These are phyloP conservation scores for Coemansia sp. DNA, from an alignment of 192 early-diverging fungal genomes.

Conservation along the genomic window DNA sequence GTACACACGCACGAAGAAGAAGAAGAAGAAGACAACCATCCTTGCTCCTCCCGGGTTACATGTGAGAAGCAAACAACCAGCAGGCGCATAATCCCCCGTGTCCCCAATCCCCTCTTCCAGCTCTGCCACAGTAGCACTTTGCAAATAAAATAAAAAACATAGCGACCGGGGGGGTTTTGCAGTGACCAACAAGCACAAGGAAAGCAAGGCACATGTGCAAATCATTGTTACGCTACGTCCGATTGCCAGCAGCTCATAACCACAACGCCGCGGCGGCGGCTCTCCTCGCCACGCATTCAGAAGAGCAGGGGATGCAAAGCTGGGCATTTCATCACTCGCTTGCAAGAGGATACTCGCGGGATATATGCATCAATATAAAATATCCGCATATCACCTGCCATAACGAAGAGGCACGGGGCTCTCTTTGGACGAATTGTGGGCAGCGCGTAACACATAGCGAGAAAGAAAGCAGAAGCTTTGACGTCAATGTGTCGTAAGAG, in stretches of 20 bases:
- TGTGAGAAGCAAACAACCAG: background rate
- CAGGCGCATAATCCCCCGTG: background rate
- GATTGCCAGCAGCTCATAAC: slow-evolving; percentile 8
- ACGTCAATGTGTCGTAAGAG: slow-evolving; percentile 1
- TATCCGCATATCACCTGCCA: slow-evolving; percentile 5
- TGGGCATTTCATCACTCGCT: too few relatives aligned
- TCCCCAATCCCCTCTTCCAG: background rate
- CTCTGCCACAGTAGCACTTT: background rate
- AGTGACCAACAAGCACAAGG: background rate
- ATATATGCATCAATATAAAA: slow-evolving; percentile 10
- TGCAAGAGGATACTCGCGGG: background rate
- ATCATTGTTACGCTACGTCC: slow-evolving; percentile 3
- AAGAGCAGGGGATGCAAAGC: background rate
- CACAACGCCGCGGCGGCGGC: background rate
- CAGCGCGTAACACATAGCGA: background rate
- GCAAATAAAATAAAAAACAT: background rate
- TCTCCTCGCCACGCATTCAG: slow-evolving; percentile 1
- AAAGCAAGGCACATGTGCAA: background rate
- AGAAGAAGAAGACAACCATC: background rate
- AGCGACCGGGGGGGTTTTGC: background rate
- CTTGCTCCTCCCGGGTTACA: background rate
- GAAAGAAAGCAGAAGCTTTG: slow-evolving; percentile 3
- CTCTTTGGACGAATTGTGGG: background rate
- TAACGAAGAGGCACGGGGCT: background rate
- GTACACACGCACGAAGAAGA: background rate